Percentiles rank a stretch among this genome's conserved stretches.
Evolutionary conservation across 805 yeast species (phyloP).

Genomic region (Kazachstania bromeliacearum): DNA sequence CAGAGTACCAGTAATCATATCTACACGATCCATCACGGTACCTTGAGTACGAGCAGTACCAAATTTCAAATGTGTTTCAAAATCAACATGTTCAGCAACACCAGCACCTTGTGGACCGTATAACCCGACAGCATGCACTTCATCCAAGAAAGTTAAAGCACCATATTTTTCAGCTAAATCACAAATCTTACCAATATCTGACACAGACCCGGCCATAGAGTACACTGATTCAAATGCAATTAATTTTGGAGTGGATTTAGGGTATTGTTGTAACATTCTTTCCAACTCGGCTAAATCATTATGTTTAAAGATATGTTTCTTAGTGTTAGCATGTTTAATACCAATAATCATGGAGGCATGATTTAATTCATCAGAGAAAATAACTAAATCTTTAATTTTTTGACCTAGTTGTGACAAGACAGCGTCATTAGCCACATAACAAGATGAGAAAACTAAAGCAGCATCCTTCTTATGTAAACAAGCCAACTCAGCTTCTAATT

Average conservation of each 20-base stretch:
- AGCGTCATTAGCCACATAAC: constrained; percentile 96
- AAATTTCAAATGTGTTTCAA: constrained; percentile 63
- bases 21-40: constrained; percentile 81
- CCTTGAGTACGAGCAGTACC: constrained; percentile 46
- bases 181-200: constrained; percentile 87
- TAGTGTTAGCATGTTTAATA: constrained; percentile 78
- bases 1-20: constrained; percentile 93
- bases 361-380: constrained; percentile 85
- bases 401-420: constrained; percentile 85
- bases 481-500: constrained; percentile 78
- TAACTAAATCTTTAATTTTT: constrained; percentile 79
- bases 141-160: constrained; percentile 93
- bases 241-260: constrained; percentile 81
- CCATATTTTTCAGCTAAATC: constrained; percentile 97
- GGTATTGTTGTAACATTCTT: constrained; percentile 63
- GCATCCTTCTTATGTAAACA: constrained; percentile 90
- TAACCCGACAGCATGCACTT: constrained; percentile 98
- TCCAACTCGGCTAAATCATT: constrained; percentile 83
- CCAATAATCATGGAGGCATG: constrained; percentile 99
- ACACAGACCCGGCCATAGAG: constrained; percentile 96
- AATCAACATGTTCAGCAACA: constrained; percentile 94
- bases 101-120: constrained; percentile 99
- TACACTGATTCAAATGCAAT: constrained; percentile 96
- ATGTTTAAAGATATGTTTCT: constrained; percentile 85
- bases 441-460: constrained; percentile 88